Conservation (phyloP, 768 basidiomycete genomes). For the Lactifluus hygrophoroides region DNA sequence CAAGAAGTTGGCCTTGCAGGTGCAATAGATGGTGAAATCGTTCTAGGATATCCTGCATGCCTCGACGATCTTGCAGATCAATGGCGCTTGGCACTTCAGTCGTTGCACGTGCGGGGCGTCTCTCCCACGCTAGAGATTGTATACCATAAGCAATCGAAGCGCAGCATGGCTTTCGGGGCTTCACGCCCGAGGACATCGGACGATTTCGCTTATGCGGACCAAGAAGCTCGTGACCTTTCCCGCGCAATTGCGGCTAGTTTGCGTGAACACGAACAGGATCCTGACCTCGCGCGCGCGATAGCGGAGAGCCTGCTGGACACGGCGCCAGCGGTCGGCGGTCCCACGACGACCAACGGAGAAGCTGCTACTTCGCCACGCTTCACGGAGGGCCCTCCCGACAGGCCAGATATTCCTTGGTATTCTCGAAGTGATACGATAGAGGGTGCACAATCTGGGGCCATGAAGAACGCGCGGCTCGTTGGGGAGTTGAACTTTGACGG, state of each 20-base stretch:
- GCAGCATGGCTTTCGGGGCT: neutral
- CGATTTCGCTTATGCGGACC: slow-evolving; percentile 6
- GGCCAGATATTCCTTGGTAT: slow-evolving; percentile 26
- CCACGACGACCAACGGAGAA: neutral
- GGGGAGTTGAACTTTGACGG: neutral
- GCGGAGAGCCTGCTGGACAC: slow-evolving; percentile 21
- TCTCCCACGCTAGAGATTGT: slow-evolving; percentile 39
- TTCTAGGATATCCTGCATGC: slow-evolving; percentile 16
- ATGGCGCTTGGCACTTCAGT: slow-evolving; percentile 27
- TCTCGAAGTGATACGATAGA: slow-evolving; percentile 25
- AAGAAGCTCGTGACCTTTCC: slow-evolving; percentile 38
- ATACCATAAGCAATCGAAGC: slow-evolving; percentile 34
- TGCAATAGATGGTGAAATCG: neutral
- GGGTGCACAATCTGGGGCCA: neutral
- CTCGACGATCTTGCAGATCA: slow-evolving; percentile 27
- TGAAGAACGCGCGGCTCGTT: neutral
- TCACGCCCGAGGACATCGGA: neutral
- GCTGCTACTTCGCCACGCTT: neutral
- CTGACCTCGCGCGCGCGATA: slow-evolving; percentile 21
- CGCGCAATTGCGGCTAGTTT: slow-evolving; percentile 42
- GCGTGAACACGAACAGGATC: slow-evolving; percentile 20
- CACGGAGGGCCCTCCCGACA: slow-evolving; percentile 15
- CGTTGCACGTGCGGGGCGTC: slow-evolving; percentile 28
- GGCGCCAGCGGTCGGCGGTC: neutral
- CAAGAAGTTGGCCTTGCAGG: slow-evolving; percentile 21